Evolutionary conservation across 805 yeast genomes (phyloP), one percentile per base, ranked within the genome.

Genomic region (Candida argentea): DNA sequence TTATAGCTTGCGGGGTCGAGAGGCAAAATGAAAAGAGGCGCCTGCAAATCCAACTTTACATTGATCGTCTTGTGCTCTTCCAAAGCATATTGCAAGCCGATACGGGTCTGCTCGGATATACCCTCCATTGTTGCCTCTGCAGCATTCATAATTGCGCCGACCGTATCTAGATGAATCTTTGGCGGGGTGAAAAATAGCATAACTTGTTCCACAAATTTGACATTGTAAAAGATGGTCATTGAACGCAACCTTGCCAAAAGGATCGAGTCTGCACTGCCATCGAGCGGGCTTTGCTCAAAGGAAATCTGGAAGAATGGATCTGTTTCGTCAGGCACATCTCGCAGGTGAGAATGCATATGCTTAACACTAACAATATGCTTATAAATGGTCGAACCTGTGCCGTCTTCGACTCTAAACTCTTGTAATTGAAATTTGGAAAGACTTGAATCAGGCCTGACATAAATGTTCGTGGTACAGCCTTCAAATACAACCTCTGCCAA

Each of bases 81-180:
- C 40, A 93, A 65, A 0, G 95, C 91, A 39, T 91, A 86, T 54
- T 89, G 94, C 13, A 91, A 65, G 0, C 97, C 97, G 36, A 91
- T 67, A 43, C 95, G 65, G 0, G 97, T 91, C 48, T 86, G 95
- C 15, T 76, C 65, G 0, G 96, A 77, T 37, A 91, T 62, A 2
- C 93, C 96, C 44, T 86, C 95, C 33, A 91, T 80, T 0, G 95
- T 87, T 0, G 87, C 83, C 36, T 87, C 95, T 0, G 99, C 98
- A 1, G 95, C 97, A 50, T 73, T 78, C 73, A 91, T 73, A 15
- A 93, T 72, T 6, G 91, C 91, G 20, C 86, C 89, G 14, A 91
- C 74, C 0, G 96, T 86, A 44, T 87, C 94, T 31, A 76, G 62
- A 42, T 87, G 94, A 16, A 74, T 74, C 34, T 74, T 75, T 13